Conservation (phyloP, 345 rosid genomes). For the Dipteronia sinensis region DNA sequence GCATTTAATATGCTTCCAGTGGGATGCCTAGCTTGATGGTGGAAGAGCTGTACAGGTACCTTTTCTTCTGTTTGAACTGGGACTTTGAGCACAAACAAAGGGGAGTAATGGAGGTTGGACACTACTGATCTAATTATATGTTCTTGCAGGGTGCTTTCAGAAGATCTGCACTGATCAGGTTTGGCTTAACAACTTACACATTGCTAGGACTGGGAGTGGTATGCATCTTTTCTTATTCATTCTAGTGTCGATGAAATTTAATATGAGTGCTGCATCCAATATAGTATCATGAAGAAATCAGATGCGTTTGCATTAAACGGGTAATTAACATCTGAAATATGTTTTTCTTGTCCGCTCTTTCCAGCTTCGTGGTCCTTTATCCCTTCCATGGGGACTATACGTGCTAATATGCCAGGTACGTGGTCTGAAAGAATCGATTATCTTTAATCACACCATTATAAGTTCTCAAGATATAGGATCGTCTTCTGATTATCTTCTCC, state of each 20-base stretch:
- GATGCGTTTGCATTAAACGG: neutral
- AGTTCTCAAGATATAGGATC: neutral
- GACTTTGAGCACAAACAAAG: neutral
- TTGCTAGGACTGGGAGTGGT: slow-evolving; percentile 94
- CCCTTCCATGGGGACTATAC: slow-evolving; percentile 95
- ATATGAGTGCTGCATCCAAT: neutral
- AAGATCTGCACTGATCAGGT: slow-evolving; percentile 60
- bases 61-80: slow-evolving; percentile 3
- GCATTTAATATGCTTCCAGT: slow-evolving; percentile 97
- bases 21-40: slow-evolving; percentile 94
- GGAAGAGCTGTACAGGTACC: slow-evolving; percentile 95
- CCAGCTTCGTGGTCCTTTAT: slow-evolving; percentile 90
- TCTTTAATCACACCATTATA: neutral
- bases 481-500: slow-evolving; percentile 5
- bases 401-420: slow-evolving; percentile 92
- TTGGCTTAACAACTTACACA: slow-evolving; percentile 77
- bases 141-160: slow-evolving; percentile 79
- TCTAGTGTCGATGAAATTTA: neutral
- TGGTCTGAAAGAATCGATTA: neutral
- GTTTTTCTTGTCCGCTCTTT: neutral
- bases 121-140: neutral
- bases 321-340: neutral
- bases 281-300: neutral
- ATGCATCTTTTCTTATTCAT: slow-evolving; percentile 24
- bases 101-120: neutral